Evolutionary conservation across 2,329 filamentous ascomycete species (phyloP), one percentile per base, ranked within the genome.

Genomic region (Botryosphaeria agaves): DNA sequence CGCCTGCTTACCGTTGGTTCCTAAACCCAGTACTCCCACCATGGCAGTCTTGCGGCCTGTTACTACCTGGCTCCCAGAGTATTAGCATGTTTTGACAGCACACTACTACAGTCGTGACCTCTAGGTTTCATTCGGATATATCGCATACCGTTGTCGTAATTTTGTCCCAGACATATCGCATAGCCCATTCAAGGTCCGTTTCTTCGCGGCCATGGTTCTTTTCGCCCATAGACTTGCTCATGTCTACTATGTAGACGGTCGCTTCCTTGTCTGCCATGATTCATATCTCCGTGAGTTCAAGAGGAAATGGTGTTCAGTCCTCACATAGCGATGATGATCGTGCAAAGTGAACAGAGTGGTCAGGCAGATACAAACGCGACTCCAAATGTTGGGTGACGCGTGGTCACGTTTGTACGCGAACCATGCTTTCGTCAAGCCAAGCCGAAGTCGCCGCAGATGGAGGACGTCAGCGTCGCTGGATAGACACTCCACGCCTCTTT

Each of bases 81-180:
- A 8, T 9, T 9, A 9, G 20, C 3, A 23, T 12, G 20, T 3
- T 23, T 2, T 23, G 20, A 8, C 3, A 9, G 20, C 8, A 3
- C 8, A 12, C 3, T 9, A 23, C 8, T 23, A 23, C n/a, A n/a
- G n/a, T n/a, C n/a, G n/a, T n/a, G n/a, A n/a, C n/a, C n/a, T n/a
- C n/a, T n/a, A n/a, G n/a, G n/a, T n/a, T n/a, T n/a, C n/a, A n/a
- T n/a, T n/a, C n/a, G n/a, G n/a, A n/a, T 29, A 29, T 14, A 30
- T 14, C 16, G 27, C 66, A 55, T 53, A 83, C 76, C 3, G 75
- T 82, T 5, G 69, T 71, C 4, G 76, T 76, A 40, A 91, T 79
- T 49, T 81, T 89, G 62, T 95, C 87, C 85, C 87, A 98, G 29
- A 95, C 69, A 55, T 93, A 98, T 37, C 72, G 72, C 72, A 95